phyloP scores from a whole-genome alignment of 306 rosid genomes.

The Inga oerstediana region DNA sequence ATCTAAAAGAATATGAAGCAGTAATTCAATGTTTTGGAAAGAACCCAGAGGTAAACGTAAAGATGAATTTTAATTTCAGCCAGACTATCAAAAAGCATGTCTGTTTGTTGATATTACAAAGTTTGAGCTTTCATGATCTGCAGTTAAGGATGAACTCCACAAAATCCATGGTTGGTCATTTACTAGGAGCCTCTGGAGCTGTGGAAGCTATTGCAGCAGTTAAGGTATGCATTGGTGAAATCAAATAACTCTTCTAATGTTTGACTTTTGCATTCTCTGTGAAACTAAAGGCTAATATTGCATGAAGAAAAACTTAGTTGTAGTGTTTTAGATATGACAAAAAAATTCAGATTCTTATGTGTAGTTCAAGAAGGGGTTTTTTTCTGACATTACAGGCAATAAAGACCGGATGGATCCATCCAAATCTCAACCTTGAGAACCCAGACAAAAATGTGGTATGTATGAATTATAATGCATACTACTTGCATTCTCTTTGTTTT shows the following conservation, averaged over 20 bases:
- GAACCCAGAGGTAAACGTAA: constrained; percentile 55
- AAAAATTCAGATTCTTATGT: neutral
- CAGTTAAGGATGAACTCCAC: constrained; percentile 15
- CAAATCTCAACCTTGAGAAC: constrained; percentile 67
- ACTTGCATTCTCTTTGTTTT: neutral
- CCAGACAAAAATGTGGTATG: constrained; percentile 70
- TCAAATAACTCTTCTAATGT: neutral
- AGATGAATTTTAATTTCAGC: neutral
- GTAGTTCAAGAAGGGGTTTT: constrained; percentile 1
- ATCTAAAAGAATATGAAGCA: constrained; percentile 68
- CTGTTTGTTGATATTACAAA: neutral
- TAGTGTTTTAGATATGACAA: neutral
- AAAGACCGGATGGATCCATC: constrained; percentile 78
- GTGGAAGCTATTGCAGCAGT: constrained; percentile 8
- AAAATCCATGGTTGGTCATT: constrained; percentile 10
- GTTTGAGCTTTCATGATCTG: neutral
- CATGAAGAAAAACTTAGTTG: neutral
- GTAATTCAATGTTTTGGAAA: constrained; percentile 66
- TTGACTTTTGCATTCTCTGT: neutral
- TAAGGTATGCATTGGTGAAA: neutral
- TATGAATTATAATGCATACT: neutral
- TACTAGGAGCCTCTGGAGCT: neutral
- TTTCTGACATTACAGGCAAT: constrained; percentile 49
- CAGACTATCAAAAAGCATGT: neutral
- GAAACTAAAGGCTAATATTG: neutral